These are phyloP conservation scores for Claviceps sp. DNA, from an alignment of 2,329 filamentous ascomycete species.

Conservation along the genomic window DNA sequence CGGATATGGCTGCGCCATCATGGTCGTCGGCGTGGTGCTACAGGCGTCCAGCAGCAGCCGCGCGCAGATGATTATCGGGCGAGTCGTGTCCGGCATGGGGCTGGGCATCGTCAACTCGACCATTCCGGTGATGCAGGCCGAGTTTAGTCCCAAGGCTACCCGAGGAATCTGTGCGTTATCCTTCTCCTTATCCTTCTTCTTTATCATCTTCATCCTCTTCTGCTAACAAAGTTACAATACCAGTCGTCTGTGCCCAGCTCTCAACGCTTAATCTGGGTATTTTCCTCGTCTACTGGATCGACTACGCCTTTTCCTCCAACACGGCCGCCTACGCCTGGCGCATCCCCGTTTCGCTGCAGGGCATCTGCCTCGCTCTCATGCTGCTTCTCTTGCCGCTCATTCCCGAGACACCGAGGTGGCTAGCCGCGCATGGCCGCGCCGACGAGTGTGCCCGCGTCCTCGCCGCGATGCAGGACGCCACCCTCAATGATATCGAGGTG, in stretches of 20 bases:
- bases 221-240: neutral
- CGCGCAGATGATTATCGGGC: constrained; percentile 30
- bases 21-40: constrained; percentile 31
- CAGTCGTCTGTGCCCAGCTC: constrained; percentile 31
- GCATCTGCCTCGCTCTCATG: constrained; percentile 26
- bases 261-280: constrained; percentile 34
- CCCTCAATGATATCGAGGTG: neutral
- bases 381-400: constrained; percentile 23
- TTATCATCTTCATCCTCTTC: neutral
- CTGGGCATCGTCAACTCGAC: constrained; percentile 2
- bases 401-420: constrained; percentile 30
- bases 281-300: constrained; percentile 31
- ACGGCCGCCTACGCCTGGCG: constrained; percentile 23
- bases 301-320: constrained; percentile 25
- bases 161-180: constrained; percentile 18
- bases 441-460: constrained; percentile 24
- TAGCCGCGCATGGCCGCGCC: constrained; percentile 23
- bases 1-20: constrained; percentile 26
- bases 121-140: constrained; percentile 25
- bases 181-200: neutral
- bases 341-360: constrained; percentile 27
- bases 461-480: neutral
- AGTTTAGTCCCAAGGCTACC: constrained; percentile 26
- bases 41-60: constrained; percentile 30
- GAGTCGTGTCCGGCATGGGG: constrained; percentile 28